These are phyloP conservation scores for Croton setiger DNA, from an alignment of 441 rosid genomes.

Conservation along the genomic window DNA sequence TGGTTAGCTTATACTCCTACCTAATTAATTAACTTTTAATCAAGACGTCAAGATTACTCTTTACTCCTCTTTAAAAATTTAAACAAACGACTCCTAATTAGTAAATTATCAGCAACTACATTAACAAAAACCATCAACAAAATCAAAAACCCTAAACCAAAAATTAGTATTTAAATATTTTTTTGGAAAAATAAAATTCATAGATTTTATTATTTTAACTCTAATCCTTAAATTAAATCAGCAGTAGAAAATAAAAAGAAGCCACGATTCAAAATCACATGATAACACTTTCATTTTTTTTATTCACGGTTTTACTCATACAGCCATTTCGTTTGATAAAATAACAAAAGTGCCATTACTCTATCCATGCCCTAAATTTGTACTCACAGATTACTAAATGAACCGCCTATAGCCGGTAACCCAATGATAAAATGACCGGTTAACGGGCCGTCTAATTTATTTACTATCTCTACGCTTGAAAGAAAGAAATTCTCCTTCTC, in stretches of 20 bases:
- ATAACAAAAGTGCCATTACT: constrained; percentile 9
- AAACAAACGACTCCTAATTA: neutral
- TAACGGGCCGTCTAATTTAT: constrained; percentile 34
- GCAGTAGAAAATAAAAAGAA: neutral
- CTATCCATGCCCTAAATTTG: constrained; percentile 28
- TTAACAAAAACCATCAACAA: neutral
- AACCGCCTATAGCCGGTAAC: constrained; percentile 55
- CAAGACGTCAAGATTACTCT: neutral
- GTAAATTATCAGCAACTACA: neutral
- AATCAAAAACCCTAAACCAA: neutral
- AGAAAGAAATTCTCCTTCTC: neutral
- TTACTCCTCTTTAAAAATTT: neutral
- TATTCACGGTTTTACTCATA: neutral
- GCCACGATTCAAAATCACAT: neutral
- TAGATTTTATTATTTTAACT: neutral
- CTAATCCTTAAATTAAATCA: neutral
- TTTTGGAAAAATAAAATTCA: neutral
- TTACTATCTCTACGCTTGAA: constrained; percentile 27
- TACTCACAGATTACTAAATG: neutral
- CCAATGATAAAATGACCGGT: constrained; percentile 34
- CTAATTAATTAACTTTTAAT: neutral
- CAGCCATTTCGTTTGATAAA: neutral
- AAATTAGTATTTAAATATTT: no score
- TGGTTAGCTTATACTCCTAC: neutral
- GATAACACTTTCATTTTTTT: neutral